Evolutionary conservation across 139 green algal genomes (phyloP).

Genomic region (Limnomonas spitsbergensis): DNA sequence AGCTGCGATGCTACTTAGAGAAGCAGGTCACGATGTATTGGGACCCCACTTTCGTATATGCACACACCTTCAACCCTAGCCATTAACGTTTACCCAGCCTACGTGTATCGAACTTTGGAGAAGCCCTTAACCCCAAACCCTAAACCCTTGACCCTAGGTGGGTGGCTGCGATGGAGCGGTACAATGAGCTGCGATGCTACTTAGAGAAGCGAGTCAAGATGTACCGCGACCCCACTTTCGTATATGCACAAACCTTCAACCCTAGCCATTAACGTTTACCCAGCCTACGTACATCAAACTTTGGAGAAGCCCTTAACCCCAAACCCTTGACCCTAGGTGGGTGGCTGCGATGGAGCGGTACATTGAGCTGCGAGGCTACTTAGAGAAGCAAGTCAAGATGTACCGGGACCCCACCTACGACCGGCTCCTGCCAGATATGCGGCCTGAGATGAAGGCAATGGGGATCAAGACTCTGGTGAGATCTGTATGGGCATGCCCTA

Average conservation of each 20-base stretch:
- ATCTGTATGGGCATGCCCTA: too few relatives aligned
- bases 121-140: too few relatives aligned
- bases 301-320: too few relatives aligned
- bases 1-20: background rate
- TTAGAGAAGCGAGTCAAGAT: slow-evolving; percentile 47
- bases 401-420: slow-evolving; percentile 86
- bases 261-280: too few relatives aligned
- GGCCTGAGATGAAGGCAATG: slow-evolving; percentile 8
- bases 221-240: slow-evolving; percentile 81
- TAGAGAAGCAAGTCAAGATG: slow-evolving; percentile 50
- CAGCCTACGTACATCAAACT: too few relatives aligned
- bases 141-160: too few relatives aligned
- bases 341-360: slow-evolving; percentile 15
- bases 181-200: background rate
- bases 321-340: too few relatives aligned
- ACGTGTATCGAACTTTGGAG: too few relatives aligned
- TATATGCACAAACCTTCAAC: too few relatives aligned
- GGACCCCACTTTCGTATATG: slow-evolving; percentile 80
- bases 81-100: too few relatives aligned
- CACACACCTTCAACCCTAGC: too few relatives aligned
- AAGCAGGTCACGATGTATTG: slow-evolving; percentile 68
- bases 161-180: slow-evolving; percentile 2
- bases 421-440: slow-evolving; percentile 21
- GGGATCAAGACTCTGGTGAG: slow-evolving; percentile 11
- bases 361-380: background rate